Evolutionary conservation across 148 eudicot species (phyloP), one percentile per base, ranked within the genome.

Genomic region (Nepenthes gracilis): DNA sequence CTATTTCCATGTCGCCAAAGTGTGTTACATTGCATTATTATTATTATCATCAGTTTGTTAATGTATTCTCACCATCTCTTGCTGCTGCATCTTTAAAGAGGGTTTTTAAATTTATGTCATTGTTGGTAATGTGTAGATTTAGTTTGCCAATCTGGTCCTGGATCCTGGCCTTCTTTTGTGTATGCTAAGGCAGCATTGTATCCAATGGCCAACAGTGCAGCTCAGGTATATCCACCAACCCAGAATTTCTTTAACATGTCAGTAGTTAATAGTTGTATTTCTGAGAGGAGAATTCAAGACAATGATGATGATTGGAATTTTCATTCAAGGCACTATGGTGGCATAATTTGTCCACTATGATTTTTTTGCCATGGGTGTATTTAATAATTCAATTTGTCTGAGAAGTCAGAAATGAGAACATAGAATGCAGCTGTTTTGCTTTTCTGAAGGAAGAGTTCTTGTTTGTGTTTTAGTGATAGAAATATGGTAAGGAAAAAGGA

Each of bases 141-240:
- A 67, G 90, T 93, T 53, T 86, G 95, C 77, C 99, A 93, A 80
- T 93, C 99, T 69, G 99, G 99, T 67, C 99, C 99, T 45, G 99
- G 99, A 64, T 76, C 89, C 64, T 93, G 97, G 99, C 91, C 99
- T 73, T 86, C 92, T 51, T 77, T 36, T 58, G 77, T 93, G 56
- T 93, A 93, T 72, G 83, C 97, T 45, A 78, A 89, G 68, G 82
- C 99, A 59, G 97, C 99, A 68, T 6, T 83, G 68, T 78, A 86
- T 83, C 99, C 99, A 64, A 93, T 93, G 99, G 97, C 92, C 63
- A 83, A 79, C 70, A 93, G 99, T 72, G 96, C 95, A 54, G 95
- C 95, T 66, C 89, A 86, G 99, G 99, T 93, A 78, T 67, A 64
- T 38, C 38, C 48, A 49, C 1, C 56, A 11, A 35, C 23, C 23